Evolutionary conservation across 306 rosid species (phyloP).

Genomic region (Gleditsia sinensis): DNA sequence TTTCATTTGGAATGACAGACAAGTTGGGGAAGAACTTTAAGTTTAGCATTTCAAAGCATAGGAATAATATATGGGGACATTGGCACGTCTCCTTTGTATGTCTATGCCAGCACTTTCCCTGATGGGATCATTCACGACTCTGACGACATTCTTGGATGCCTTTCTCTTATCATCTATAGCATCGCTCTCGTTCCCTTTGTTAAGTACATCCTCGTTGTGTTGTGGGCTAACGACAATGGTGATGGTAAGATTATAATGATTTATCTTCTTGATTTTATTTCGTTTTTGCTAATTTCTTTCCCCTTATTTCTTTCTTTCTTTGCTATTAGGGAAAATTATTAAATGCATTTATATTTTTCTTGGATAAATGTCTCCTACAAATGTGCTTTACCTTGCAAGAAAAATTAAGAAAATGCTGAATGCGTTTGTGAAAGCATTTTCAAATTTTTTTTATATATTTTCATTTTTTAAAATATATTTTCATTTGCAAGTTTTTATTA

Average conservation of each 20-base stretch:
- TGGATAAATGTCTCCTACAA: no score
- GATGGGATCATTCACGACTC: conserved; percentile 17
- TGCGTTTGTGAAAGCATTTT: no score
- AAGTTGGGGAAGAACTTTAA: conserved; percentile 48
- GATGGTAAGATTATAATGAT: conserved; percentile 37
- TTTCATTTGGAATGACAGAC: not conserved
- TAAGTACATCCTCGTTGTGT: conserved; percentile 54
- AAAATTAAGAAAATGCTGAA: no score
- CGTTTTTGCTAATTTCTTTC: not conserved
- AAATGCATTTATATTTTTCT: no score
- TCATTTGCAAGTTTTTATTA: no score
- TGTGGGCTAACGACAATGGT: conserved; percentile 63
- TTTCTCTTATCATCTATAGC: conserved; percentile 66
- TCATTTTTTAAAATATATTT: no score
- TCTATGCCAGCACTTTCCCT: conserved; percentile 47
- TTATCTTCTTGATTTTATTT: not conserved
- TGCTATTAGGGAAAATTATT: no score
- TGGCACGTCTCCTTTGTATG: conserved; percentile 72
- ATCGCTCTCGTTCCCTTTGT: conserved; percentile 46
- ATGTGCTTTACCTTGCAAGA: no score
- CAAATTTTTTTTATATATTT: no score
- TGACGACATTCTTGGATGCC: conserved; percentile 49
- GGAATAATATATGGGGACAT: conserved; percentile 72
- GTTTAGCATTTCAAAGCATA: conserved; percentile 66
- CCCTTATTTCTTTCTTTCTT: not conserved